These are phyloP conservation scores for Panaeolus cyanescens DNA, from an alignment of 768 basidiomycete species.

Conservation along the genomic window DNA sequence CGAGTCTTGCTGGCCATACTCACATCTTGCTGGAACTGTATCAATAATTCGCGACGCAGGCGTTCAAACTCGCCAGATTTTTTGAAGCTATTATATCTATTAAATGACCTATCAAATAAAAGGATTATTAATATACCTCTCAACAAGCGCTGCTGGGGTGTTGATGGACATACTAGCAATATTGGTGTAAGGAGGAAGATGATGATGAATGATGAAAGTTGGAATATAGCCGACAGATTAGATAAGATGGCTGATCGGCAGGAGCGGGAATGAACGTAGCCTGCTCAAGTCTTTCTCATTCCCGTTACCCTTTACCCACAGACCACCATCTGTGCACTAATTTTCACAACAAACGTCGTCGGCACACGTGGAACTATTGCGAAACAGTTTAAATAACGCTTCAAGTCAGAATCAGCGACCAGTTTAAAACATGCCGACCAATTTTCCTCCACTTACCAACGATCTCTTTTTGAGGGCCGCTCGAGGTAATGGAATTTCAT, in stretches of 20 bases:
- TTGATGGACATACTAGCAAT: constrained; percentile 39
- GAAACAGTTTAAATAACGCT: background rate
- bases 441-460: constrained; percentile 80
- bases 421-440: constrained; percentile 32
- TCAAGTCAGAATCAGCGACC: background rate
- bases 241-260: background rate
- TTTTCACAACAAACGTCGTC: constrained; percentile 10
- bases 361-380: background rate
- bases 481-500: constrained; percentile 48
- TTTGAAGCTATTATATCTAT: constrained; percentile 57
- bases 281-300: background rate
- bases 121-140: constrained; percentile 47
- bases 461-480: constrained; percentile 91
- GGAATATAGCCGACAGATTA: background rate
- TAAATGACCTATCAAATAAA: constrained; percentile 1
- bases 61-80: constrained; percentile 80
- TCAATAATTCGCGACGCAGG: constrained; percentile 62
- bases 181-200: background rate
- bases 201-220: too few relatives aligned
- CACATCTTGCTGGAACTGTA: constrained; percentile 65
- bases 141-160: constrained; percentile 62
- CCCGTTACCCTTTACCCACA: background rate
- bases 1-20: constrained; percentile 24
- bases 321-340: background rate
- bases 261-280: background rate